Evolutionary conservation across 768 basidiomycete species (phyloP).

Genomic region (Panaeolus cyanescens): DNA sequence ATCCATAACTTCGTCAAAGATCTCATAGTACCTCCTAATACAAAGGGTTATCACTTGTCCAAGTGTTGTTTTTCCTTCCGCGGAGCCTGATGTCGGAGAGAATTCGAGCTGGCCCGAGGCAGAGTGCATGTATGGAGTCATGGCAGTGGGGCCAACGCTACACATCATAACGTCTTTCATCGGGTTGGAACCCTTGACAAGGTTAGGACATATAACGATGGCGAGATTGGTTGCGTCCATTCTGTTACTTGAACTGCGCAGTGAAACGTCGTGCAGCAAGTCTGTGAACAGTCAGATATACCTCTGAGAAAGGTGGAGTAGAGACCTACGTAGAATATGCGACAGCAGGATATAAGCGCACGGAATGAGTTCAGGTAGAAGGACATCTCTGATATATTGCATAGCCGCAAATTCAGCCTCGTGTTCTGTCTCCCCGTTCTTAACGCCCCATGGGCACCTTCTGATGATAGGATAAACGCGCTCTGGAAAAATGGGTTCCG

Average conservation of each 20-base stretch:
- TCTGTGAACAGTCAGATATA: constrained; percentile 43
- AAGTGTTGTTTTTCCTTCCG: constrained; percentile 61
- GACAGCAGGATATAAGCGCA: constrained; percentile 77
- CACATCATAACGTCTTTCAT: constrained; percentile 77
- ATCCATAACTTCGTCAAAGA: constrained; percentile 83
- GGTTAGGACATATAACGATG: constrained; percentile 78
- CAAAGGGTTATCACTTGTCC: constrained; percentile 75
- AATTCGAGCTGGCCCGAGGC: constrained; percentile 14
- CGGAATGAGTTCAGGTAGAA: constrained; percentile 68
- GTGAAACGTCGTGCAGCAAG: constrained; percentile 77
- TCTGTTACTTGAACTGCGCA: constrained; percentile 63
- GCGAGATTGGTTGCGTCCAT: constrained; percentile 88
- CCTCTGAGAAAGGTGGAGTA: background rate
- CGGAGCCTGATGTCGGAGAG: constrained; percentile 19
- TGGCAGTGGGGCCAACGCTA: constrained; percentile 50
- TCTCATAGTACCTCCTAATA: constrained; percentile 81
- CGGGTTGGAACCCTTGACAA: constrained; percentile 70
- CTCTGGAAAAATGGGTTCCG: constrained; percentile 78
- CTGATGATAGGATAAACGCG: constrained; percentile 62
- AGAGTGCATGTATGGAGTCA: constrained; percentile 25
- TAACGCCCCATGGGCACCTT: constrained; percentile 63
- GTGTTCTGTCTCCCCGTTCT: constrained; percentile 33
- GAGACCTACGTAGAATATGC: constrained; percentile 59
- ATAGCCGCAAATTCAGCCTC: constrained; percentile 56
- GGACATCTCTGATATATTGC: constrained; percentile 64